Evolutionary conservation across 768 basidiomycete genomes (phyloP), one percentile per base, ranked within the genome.

Genomic region (Russula ochroleuca): DNA sequence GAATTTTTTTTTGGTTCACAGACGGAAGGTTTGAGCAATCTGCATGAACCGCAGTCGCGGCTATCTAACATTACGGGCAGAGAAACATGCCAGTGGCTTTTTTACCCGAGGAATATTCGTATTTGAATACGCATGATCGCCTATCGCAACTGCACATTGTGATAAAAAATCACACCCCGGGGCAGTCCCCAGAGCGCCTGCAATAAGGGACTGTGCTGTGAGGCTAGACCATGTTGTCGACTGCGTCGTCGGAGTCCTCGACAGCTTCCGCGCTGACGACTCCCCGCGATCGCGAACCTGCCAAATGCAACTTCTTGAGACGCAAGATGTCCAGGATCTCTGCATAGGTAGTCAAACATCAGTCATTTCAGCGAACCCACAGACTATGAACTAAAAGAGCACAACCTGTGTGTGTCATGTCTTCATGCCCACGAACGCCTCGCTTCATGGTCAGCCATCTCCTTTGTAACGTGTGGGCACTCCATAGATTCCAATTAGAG

Each of bases 281-380:
- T 45, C 72, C 71, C 51, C 65, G 74, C 41, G 71, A 74, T 45
- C 71, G 63, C 9, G 73, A 70, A 13, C 72, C 69, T 14, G 85
- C 83, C 35, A 82, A 68, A 62, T 86, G 82, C 0, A 85, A 83
- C 69, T 92, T 90, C 74, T 89, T 91, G 59, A 84, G 79, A 60
- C 85, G 79, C 43, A 91, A 78, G 63, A 91, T 90, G 67, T 91
- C 90, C 82, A 92, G 85, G 60, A 92, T 87, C 73, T 92, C 90
- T 91, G 69, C 35, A 41, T 33, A 3, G 21, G 17, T 1, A 41
- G 35, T 23, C 33, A 57, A 61, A 68, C 57, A 57, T 63, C 48
- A 62, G 43, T 33, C 65, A 54, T 45, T n/a, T 11, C 13, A 45
- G 38, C 14, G 14, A 52, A 0, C 47, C 11, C 50, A 43, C 48